Evolutionary conservation across 139 green algal genomes (phyloP), one percentile per base, ranked within the genome.

Genomic region (Tetratostichococcus sp.): DNA sequence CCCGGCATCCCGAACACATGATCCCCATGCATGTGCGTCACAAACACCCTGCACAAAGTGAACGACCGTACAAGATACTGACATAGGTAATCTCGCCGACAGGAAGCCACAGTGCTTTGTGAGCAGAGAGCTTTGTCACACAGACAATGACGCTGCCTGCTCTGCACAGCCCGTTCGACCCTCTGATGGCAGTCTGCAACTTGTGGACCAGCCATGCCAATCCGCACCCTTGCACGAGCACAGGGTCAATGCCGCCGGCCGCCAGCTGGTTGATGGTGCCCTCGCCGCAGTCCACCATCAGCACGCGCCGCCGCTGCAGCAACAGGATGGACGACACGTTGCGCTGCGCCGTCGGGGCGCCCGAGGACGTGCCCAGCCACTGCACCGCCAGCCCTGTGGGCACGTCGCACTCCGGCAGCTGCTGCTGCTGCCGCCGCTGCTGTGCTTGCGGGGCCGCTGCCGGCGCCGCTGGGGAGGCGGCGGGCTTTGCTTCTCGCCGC

Each of bases 11-110:
- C 95, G 74, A 98, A 98, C 86, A 90, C 94, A 84, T 98, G 95
- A 86, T 98, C 95, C 25, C 95, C 95, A 80, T 98, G 95, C 62
- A 97, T 73, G 88, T 98, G 95, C 4, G 94, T 98, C 71, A 98
- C 88, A 72, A 94, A 93, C 50, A 98, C 86, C 21, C 77, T 86
- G 30, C 34, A 31, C 50, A 62, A 17, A 6, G 11, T 11, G 11
- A 21, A 50, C 39, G 39, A n/a, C n/a, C n/a, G n/a, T n/a, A n/a
- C n/a, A n/a, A n/a, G n/a, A n/a, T n/a, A n/a, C n/a, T n/a, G n/a
- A n/a, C n/a, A n/a, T n/a, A n/a, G n/a, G n/a, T n/a, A n/a, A n/a
- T n/a, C n/a, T n/a, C n/a, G n/a, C n/a, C n/a, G n/a, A n/a, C n/a
- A n/a, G n/a, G n/a, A n/a, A n/a, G n/a, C n/a, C n/a, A n/a, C n/a